These are phyloP conservation scores for Talaromyces sp. DNA, from an alignment of 2,329 filamentous ascomycete genomes.

Conservation along the genomic window DNA sequence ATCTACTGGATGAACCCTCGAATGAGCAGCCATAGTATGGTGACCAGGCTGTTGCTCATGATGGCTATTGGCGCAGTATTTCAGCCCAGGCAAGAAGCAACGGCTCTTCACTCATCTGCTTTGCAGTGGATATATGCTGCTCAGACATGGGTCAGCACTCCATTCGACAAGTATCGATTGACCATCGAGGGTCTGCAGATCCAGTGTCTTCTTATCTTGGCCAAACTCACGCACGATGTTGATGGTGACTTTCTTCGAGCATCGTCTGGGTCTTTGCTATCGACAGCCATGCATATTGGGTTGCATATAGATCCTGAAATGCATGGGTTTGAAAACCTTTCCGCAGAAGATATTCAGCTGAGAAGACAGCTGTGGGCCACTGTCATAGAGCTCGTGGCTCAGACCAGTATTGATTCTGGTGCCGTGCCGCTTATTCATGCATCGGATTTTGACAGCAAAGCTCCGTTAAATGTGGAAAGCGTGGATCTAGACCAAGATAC, in stretches of 20 bases:
- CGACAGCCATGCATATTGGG: slow-evolving; percentile 36
- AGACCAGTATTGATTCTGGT: slow-evolving; percentile 5
- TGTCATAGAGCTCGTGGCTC: slow-evolving; percentile 6
- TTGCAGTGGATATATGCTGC: slow-evolving; percentile 54
- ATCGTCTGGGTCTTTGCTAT: slow-evolving; percentile 30
- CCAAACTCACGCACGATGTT: slow-evolving; percentile 29
- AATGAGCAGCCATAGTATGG: background rate
- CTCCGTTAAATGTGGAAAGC: slow-evolving; percentile 2
- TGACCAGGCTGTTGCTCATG: slow-evolving; percentile 2
- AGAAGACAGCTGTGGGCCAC: slow-evolving; percentile 7
- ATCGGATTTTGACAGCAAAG: slow-evolving; percentile 2
- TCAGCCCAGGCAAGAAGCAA: background rate
- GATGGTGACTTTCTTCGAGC: slow-evolving; percentile 33
- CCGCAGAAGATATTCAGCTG: background rate
- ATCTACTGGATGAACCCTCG: slow-evolving; percentile 35
- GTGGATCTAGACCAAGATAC: background rate
- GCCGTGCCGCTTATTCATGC: slow-evolving; percentile 1
- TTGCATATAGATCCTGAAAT: slow-evolving; percentile 34
- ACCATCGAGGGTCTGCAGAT: slow-evolving; percentile 48
- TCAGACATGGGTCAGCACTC: slow-evolving; percentile 50
- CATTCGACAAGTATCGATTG: slow-evolving; percentile 49
- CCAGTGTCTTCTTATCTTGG: slow-evolving; percentile 32
- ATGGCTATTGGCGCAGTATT: slow-evolving; percentile 2
- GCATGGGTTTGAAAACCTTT: background rate
- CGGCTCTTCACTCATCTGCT: slow-evolving; percentile 32